A percentile compares a stretch with the other conserved stretches of the same genome.
These are phyloP conservation scores for Eimeria praecox DNA, from an alignment of 169 alveolate genomes.

Conservation along the genomic window DNA sequence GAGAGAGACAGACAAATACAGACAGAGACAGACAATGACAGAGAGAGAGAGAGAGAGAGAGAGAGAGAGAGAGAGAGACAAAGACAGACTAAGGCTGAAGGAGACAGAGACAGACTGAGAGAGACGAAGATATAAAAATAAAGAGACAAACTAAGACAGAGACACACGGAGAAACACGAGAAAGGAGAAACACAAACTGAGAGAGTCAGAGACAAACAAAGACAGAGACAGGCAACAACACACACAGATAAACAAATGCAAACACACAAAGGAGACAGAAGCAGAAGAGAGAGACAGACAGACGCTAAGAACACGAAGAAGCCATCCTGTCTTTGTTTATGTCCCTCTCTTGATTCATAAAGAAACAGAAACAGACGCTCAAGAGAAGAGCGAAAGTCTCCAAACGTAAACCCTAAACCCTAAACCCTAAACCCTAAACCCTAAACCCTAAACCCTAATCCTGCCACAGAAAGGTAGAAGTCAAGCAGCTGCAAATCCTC, in stretches of 20 bases:
- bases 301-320: not conserved
- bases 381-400: not conserved
- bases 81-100: too few species aligned
- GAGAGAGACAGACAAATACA: not conserved
- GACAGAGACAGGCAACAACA: not conserved
- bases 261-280: too few species aligned
- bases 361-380: not conserved
- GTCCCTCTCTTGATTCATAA: not conserved
- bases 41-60: not conserved
- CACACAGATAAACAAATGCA: not conserved
- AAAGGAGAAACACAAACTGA: too few species aligned
- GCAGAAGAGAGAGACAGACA: not conserved
- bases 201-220: not conserved
- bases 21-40: not conserved
- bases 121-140: too few species aligned
- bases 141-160: not conserved
- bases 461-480: not conserved
- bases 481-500: conserved; percentile 30
- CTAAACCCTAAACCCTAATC: conserved; percentile 6
- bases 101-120: too few species aligned
- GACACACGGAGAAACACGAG: too few species aligned
- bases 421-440: not conserved
- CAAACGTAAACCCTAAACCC: not conserved
- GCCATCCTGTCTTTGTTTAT: not conserved
- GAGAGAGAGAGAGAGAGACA: too few species aligned